phyloP scores from a whole-genome alignment of 1,139 yeast genomes.

The Debaryomyces psychrophilus region DNA sequence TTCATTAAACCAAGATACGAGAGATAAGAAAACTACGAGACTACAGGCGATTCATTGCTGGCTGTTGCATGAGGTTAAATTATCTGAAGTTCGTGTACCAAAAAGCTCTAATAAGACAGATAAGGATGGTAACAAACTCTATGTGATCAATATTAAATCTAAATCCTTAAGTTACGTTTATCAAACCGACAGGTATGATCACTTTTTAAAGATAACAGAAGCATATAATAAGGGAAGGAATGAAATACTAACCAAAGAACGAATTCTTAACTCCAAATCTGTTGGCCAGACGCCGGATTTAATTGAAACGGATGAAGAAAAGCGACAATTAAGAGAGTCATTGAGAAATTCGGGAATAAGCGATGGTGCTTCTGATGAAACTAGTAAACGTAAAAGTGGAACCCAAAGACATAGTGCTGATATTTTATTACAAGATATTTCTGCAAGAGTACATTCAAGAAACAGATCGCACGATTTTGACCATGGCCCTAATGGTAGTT shows the following conservation, averaged over 20 bases:
- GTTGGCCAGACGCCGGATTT: constrained; percentile 19
- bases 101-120: constrained; percentile 18
- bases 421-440: constrained; percentile 52
- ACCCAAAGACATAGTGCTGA: constrained; percentile 41
- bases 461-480: constrained; percentile 54
- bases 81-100: constrained; percentile 41
- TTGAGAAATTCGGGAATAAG: constrained; percentile 40
- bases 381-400: constrained; percentile 32
- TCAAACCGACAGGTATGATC: constrained; percentile 65
- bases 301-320: constrained; percentile 36
- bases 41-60: constrained; percentile 80
- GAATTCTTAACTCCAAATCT: constrained; percentile 41
- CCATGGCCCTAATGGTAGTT: constrained; percentile 14
- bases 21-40: constrained; percentile 28
- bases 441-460: constrained; percentile 58
- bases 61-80: constrained; percentile 65
- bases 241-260: constrained; percentile 54
- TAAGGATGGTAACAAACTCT: constrained; percentile 30
- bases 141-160: constrained; percentile 51
- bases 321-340: constrained; percentile 44
- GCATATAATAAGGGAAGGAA: constrained; percentile 68
- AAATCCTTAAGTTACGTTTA: constrained; percentile 58
- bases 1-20: constrained; percentile 25
- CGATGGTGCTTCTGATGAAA: constrained; percentile 32
- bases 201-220: constrained; percentile 57